Evolutionary conservation across 148 eudicot species (phyloP), one percentile per base, ranked within the genome.

Genomic region (Chenopodium berlandieri): DNA sequence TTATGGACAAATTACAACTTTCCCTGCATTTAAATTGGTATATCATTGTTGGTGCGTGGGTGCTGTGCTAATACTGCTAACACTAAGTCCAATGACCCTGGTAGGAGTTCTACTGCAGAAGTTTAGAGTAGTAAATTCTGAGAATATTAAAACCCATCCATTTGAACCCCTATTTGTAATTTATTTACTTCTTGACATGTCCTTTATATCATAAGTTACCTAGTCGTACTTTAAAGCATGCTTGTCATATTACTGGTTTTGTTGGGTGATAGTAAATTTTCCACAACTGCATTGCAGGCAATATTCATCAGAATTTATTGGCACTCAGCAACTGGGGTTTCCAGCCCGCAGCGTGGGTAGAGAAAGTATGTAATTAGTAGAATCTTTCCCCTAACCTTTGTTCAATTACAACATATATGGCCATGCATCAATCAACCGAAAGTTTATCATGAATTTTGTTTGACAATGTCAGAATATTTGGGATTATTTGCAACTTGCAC

Each of bases 361-460:
- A 82, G 77, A 65, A 82, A 72, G 73, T 46, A 32, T 30, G 81
- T 78, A 27, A 16, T 23, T 78, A 32, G 2, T 66, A 67, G 52
- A 44, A 10, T 48, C 5, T 3, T 67, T 25, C n/a, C 74, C 23
- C 23, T 27, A 11, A 25, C 32, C 63, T 75, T 25, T 9, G 8
- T 17, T 27, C 56, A 58, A 40, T 76, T 40, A 69, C 31, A 63
- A 73, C 14, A 68, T 14, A 23, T 17, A 1, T 54, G 54, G 37
- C 54, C 68, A 73, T 83, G 82, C 78, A 64, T 78, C 73, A 73
- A 47, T 79, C 52, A 78, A 30, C 52, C 17, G 34, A 73, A 14
- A 50, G 54, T 58, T 80, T 32, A 54, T 73, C 7, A 64, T 23
- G 19, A 58, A 8, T 52, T 8, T 3, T 63, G 81, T 64, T 27